These are phyloP conservation scores for Gossypium longicalyx DNA, from an alignment of 345 rosid species.

Conservation along the genomic window DNA sequence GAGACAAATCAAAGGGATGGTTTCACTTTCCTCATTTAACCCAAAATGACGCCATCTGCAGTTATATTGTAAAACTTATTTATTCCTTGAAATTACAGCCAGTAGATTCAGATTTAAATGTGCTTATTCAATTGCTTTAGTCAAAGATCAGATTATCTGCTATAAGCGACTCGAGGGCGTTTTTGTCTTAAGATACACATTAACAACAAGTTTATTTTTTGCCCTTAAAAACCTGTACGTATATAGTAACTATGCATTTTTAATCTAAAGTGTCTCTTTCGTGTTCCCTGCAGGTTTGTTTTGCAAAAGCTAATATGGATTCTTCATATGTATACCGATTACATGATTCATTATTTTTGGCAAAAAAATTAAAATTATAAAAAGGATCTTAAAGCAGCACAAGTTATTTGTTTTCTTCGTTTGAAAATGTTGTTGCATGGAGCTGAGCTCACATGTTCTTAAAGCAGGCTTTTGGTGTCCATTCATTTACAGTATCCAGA, in stretches of 20 bases:
- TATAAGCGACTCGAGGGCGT: slow-evolving; percentile 14
- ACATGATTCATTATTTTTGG: slow-evolving; percentile 36
- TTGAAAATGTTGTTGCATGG: slow-evolving; percentile 12
- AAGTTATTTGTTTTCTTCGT: not conserved
- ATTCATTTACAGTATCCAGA: not conserved
- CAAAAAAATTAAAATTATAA: slow-evolving; percentile 11
- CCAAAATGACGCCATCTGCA: slow-evolving; percentile 5
- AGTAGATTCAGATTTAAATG: slow-evolving; percentile 13
- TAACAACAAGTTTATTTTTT: slow-evolving; percentile 17
- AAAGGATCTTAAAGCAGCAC: slow-evolving; percentile 20
- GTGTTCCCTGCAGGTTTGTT: slow-evolving; percentile 96
- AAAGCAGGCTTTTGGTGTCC: not conserved
- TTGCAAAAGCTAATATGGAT: slow-evolving; percentile 83
- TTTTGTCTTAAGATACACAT: not conserved
- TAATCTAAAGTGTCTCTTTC: slow-evolving; percentile 82
- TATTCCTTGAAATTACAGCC: slow-evolving; percentile 17
- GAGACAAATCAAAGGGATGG: slow-evolving; percentile 18
- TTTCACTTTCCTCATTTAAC: slow-evolving; percentile 9
- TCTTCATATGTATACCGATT: slow-evolving; percentile 58
- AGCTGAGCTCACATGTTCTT: not conserved
- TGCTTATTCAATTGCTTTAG: slow-evolving; percentile 18
- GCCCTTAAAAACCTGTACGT: slow-evolving; percentile 7
- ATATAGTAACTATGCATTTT: slow-evolving; percentile 31
- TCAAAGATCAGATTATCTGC: slow-evolving; percentile 8
- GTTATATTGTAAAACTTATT: slow-evolving; percentile 26